Base-by-base conservation (phyloP, 1,139 yeast genomes). In the Kodamaea derodonti region DNA sequence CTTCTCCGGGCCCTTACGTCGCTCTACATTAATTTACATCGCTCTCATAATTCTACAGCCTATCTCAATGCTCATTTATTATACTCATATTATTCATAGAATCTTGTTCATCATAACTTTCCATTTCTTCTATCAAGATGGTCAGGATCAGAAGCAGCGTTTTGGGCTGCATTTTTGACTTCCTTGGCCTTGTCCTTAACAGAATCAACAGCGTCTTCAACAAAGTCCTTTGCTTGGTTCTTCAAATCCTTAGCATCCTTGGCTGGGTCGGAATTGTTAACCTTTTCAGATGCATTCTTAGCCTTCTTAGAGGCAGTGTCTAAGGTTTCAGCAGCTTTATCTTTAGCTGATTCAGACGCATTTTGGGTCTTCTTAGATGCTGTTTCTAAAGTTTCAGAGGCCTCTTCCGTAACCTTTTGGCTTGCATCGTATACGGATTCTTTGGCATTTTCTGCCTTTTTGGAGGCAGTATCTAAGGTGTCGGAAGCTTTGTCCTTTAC, bases 131-230 rank as follows among this genome's bases (percentile, higher is more conserved):
- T 18, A 17, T 13, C 24, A 11, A 10, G 20, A 7, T 14, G 33
- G 11, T 20, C 23, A 3, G 32, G 26, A 24, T 13, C 31, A 27
- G 24, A 20, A 13, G 17, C 17, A 22, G 6, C 33, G 42, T 14
- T 14, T 14, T 14, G 16, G 14, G 28, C 28, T 12, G 28, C 28
- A 8, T 20, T 28, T 23, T 15, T 27, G 17, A 25, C 38, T 9
- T 36, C 41, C 11, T 37, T 34, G 15, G 30, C 35, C 14, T 32
- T 34, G 16, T 34, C 36, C 29, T 32, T 27, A 14, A 30, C 32
- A 18, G 27, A 22, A 11, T 30, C 30, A 3, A 17, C 14, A 11
- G 29, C 37, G 24, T 28, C 22, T 4, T 29, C 37, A 14, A 34
- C 31, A 28, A 34, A 33, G 3, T 31, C 30, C 18, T 32, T 35